Conservation (phyloP, 2,329 filamentous ascomycete genomes). For the Fusarium subtropicale region DNA sequence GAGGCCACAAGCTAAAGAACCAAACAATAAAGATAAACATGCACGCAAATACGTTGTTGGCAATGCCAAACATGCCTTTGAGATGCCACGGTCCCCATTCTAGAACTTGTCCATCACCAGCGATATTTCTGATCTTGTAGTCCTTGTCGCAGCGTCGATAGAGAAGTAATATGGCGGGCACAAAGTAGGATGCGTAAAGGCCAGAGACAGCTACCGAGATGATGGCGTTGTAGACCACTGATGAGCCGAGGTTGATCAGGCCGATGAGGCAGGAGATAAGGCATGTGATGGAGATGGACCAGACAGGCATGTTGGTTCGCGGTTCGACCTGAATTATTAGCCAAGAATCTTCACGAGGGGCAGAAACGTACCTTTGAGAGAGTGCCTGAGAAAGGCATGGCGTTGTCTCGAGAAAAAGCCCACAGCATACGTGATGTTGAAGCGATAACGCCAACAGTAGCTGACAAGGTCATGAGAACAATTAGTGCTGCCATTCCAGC, state of each 20-base stretch:
- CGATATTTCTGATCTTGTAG: conserved; percentile 36
- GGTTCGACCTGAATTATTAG: conserved; percentile 33
- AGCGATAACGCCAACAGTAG: conserved; percentile 42
- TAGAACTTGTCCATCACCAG: conserved; percentile 34
- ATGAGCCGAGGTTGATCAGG: conserved; percentile 42
- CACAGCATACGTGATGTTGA: conserved; percentile 43
- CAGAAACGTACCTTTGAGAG: conserved; percentile 28
- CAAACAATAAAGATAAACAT: conserved; percentile 64
- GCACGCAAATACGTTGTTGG: conserved; percentile 66
- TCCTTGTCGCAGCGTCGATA: conserved; percentile 41
- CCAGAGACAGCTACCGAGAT: conserved; percentile 40
- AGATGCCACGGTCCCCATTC: conserved; percentile 67
- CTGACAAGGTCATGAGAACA: conserved; percentile 41
- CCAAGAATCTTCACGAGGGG: accelerated
- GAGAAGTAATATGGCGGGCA: conserved; percentile 39
- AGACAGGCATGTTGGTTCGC: conserved; percentile 40
- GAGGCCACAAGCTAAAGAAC: conserved; percentile 66
- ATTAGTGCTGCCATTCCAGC: conserved; percentile 37
- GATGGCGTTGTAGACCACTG: conserved; percentile 42
- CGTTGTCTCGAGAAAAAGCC: conserved; percentile 41
- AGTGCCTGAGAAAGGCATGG: conserved; percentile 35
- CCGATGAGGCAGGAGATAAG: conserved; percentile 40
- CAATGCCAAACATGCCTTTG: conserved; percentile 60
- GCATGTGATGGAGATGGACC: conserved; percentile 37
- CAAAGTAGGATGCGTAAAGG: conserved; percentile 40